phyloP scores from a whole-genome alignment of 1,284 basidiomycete genomes.

The Hemileia vastatrix region DNA sequence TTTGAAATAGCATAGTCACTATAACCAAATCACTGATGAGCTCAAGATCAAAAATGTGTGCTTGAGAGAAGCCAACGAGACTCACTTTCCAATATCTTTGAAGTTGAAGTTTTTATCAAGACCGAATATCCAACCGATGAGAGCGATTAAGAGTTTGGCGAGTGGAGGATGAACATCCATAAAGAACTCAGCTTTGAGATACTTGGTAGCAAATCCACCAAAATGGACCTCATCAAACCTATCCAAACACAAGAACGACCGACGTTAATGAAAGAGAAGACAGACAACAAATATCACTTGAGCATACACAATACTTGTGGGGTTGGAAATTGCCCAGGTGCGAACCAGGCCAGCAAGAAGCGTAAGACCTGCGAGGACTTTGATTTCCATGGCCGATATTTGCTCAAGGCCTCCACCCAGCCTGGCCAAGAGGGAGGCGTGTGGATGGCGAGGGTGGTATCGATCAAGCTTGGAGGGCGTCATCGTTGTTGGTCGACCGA shows the following conservation, averaged over 20 bases:
- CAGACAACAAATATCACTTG: neutral
- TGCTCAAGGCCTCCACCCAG: no score
- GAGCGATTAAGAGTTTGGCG: slow-evolving; percentile 86
- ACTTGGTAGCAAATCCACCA: slow-evolving; percentile 84
- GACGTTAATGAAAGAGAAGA: neutral
- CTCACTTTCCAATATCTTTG: slow-evolving; percentile 88
- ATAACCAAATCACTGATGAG: slow-evolving; percentile 19
- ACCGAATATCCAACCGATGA: slow-evolving; percentile 77
- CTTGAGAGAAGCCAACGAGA: slow-evolving; percentile 25
- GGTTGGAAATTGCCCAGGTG: slow-evolving; percentile 12
- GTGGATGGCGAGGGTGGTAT: no score
- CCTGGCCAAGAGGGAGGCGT: no score
- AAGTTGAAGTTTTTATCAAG: slow-evolving; percentile 93
- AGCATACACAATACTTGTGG: slow-evolving; percentile 16
- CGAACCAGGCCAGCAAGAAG: slow-evolving; percentile 1
- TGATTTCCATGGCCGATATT: neutral
- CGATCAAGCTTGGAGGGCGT: no score
- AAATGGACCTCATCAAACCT: slow-evolving; percentile 97
- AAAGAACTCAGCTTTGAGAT: slow-evolving; percentile 75
- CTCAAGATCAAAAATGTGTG: neutral
- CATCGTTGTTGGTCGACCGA: no score
- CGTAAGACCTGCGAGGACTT: neutral
- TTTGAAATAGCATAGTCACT: slow-evolving; percentile 62
- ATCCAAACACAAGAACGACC: neutral
- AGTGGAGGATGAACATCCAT: slow-evolving; percentile 97